Conservation (phyloP, 139 green algal species). For the Micractinium sp. region DNA sequence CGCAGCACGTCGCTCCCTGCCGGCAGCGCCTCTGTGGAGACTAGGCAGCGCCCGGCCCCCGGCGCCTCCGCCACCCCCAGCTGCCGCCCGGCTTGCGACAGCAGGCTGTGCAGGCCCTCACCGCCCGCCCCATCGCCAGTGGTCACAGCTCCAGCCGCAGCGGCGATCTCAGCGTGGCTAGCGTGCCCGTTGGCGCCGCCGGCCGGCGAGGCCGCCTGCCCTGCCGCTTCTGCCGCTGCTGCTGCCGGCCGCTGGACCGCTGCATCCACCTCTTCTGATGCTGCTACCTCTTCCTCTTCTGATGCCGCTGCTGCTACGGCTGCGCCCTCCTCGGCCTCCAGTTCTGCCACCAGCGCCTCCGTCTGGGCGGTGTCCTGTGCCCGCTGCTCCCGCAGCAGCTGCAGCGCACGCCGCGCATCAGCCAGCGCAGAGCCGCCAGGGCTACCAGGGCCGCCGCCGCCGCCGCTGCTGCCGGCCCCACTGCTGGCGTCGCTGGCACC, state of each 20-base stretch:
- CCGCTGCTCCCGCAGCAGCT: slow-evolving; percentile 13
- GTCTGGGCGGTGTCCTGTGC: neutral
- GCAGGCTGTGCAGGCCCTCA: neutral
- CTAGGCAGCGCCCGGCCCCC: slow-evolving; percentile 19
- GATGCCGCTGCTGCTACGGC: neutral
- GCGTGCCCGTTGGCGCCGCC: slow-evolving; percentile 3
- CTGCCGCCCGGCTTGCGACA: neutral
- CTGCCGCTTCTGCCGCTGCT: neutral
- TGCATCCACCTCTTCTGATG: neutral
- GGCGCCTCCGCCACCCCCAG: neutral
- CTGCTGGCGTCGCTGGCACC: neutral
- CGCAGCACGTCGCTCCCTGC: slow-evolving; percentile 40
- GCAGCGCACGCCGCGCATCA: slow-evolving; percentile 7
- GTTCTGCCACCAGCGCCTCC: slow-evolving; percentile 23
- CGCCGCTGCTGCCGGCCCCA: neutral
- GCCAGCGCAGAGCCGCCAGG: neutral
- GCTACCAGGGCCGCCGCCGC: too few relatives aligned
- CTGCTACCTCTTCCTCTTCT: neutral
- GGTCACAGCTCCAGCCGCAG: neutral
- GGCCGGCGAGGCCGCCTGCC: neutral
- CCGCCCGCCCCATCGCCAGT: neutral
- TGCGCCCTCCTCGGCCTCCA: neutral
- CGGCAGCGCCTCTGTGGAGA: neutral
- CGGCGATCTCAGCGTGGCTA: neutral
- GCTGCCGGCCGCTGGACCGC: neutral